These are phyloP conservation scores for Ploettnerulaceae sp. DNA, from an alignment of 2,329 filamentous ascomycete genomes.

Conservation along the genomic window DNA sequence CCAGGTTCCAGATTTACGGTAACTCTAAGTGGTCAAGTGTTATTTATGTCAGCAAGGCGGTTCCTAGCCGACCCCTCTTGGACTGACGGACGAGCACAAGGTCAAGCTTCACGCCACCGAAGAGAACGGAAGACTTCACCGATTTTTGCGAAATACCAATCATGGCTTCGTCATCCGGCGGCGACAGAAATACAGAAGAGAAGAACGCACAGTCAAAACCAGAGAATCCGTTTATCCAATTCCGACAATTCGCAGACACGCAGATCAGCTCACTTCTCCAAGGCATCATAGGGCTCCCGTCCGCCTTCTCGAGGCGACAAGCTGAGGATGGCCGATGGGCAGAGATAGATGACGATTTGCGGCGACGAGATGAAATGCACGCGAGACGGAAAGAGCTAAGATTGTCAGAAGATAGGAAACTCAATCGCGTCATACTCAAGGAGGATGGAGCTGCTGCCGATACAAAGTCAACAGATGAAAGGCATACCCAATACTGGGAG, in stretches of 20 bases:
- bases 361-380: slow-evolving; percentile 27
- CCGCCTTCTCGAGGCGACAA: slow-evolving; percentile 27
- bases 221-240: slow-evolving; percentile 33
- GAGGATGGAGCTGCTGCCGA: slow-evolving; percentile 18
- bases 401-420: slow-evolving; percentile 18
- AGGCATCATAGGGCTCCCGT: slow-evolving; percentile 33
- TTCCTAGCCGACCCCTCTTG: too few species aligned
- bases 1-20: neutral
- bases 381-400: slow-evolving; percentile 22
- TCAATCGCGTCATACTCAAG: neutral
- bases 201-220: slow-evolving; percentile 16
- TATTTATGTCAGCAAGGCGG: too few species aligned
- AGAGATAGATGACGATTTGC: slow-evolving; percentile 28
- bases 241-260: slow-evolving; percentile 30
- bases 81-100: too few species aligned
- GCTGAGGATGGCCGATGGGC: slow-evolving; percentile 24
- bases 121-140: too few species aligned
- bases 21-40: neutral
- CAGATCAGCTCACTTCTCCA: slow-evolving; percentile 32
- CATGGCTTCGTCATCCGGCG: slow-evolving; percentile 24
- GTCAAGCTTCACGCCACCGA: too few species aligned
- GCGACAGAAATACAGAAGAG: slow-evolving; percentile 12
- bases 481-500: too few species aligned
- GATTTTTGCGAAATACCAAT: too few species aligned
- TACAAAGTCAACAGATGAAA: slow-evolving; percentile 2